Base-by-base conservation (phyloP, 2,329 filamentous ascomycete species). In the Biscogniauxia marginata region DNA sequence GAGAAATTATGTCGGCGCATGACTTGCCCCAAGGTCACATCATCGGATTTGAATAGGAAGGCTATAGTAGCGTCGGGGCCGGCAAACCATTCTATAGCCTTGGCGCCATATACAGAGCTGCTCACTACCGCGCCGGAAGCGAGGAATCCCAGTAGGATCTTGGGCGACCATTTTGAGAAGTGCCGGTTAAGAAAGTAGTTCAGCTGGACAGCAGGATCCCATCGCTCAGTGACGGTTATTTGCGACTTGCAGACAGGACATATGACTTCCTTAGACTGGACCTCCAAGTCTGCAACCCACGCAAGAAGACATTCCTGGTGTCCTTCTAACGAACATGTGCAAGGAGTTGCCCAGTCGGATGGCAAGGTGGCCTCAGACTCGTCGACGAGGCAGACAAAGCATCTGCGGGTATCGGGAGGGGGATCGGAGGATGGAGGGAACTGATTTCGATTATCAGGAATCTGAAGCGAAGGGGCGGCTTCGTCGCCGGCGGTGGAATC, bases 241-340 rank as follows among this genome's bases (percentile, higher is more conserved):
- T 85, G 82, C 1, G 86, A 83, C 71, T 96, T 95, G 81, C 95
- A 99, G 60, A 96, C 90, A 2, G 93, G 93, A 70, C 95, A 99
- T 53, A 84, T 77, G 61, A 97, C 85, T 59, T 86, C 86, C 53
- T 85, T 84, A 71, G 79, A 71, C 69, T 82, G 73, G 20, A 82
- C 78, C 74, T 97, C 92, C 69, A 91, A 84, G 69, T 96, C 91
- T n/a, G 90, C 88, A 18, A 98, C 88, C 93, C 93, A 99, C 67
- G 91, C 89, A 43, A 98, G 80, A 63, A 98, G 81, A 46, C 70
- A 72, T 71, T 86, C 84, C 71, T 98, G 92, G 71, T 99, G 95
- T 1, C 93, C 95, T 54, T 90, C 90, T 43, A 99, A 80, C 11
- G 90, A 92, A 74, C 95, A 99, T 0, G 88, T 89, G 71, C 95